Evolutionary conservation across 768 basidiomycete species (phyloP), one percentile per base, ranked within the genome.

Genomic region (Suillus luteus): DNA sequence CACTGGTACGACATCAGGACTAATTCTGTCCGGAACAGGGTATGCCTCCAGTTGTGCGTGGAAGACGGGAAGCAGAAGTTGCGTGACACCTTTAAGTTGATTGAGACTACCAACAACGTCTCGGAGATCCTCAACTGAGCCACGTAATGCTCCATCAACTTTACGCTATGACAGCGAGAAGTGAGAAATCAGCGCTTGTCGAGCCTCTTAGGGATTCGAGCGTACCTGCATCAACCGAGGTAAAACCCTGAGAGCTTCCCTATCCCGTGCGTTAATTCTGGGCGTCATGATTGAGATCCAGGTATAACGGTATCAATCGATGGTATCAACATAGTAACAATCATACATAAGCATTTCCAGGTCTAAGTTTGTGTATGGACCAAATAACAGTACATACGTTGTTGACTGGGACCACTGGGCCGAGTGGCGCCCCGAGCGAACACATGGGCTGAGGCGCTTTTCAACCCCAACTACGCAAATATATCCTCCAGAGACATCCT

Each of bases 291-390:
- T 57, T 2, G 38, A 57, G 9, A 57, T 57, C 37, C 22, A 24
- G 37, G 19, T 38, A 22, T 22, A 57, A 57, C 66, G 40, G 69
- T 17, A 6, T 80, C 40, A 9, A 24, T 57, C 40, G 15, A 24
- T 57, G 38, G 38, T 40, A 40, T 31, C 24, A 58, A 40, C 57
- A 58, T 58, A 41, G 24, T 41, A 40, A 57, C 38, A 22, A 58
- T 57, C 24, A 8, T 40, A 31, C 51, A 31, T 52, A 57, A 57
- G 15, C 55, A 40, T 43, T 71, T 72, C 22, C 72, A 71, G 31
- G 80, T 67, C 31, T 66, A 65, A 60, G 77, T 49, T 75, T 68
- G 49, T 14, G 65, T 66, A 10, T 41, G 5, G 24, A 58, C 40
- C 17, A 58, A 58, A 58, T 31, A 31, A 31, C 31, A 31, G 31